Evolutionary conservation across 2,329 filamentous ascomycete genomes (phyloP).

Genomic region (Mariannaea elegans): DNA sequence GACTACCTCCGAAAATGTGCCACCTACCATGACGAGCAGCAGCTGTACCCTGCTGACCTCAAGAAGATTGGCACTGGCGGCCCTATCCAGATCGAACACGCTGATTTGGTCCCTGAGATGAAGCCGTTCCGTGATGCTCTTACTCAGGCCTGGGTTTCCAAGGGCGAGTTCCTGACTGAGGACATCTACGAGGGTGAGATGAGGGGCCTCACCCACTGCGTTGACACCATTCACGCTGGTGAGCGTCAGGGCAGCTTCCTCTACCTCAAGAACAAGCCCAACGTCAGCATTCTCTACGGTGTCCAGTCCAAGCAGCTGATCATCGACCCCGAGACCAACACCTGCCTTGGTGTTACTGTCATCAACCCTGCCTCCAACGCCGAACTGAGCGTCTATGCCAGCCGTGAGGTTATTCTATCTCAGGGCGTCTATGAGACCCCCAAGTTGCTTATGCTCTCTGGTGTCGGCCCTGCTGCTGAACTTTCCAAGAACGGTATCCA

Average conservation of each 20-base stretch:
- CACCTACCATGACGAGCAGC: slow-evolving; percentile 64
- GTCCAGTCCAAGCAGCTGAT: slow-evolving; percentile 62
- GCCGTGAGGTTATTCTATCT: slow-evolving; percentile 57
- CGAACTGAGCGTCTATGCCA: slow-evolving; percentile 57
- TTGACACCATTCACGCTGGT: slow-evolving; percentile 66
- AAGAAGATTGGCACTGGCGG: slow-evolving; percentile 60
- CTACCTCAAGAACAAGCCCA: slow-evolving; percentile 61
- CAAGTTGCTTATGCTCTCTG: slow-evolving; percentile 71
- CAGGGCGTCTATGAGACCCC: slow-evolving; percentile 69
- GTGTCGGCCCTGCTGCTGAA: slow-evolving; percentile 64
- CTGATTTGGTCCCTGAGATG: slow-evolving; percentile 62
- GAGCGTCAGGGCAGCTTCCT: slow-evolving; percentile 60
- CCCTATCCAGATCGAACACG: slow-evolving; percentile 62
- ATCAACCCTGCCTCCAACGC: slow-evolving; percentile 44
- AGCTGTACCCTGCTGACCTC: slow-evolving; percentile 54
- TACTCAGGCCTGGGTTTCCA: slow-evolving; percentile 61
- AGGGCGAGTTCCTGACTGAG: slow-evolving; percentile 58
- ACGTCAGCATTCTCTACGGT: slow-evolving; percentile 60
- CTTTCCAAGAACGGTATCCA: slow-evolving; percentile 62
- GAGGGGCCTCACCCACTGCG: slow-evolving; percentile 60
- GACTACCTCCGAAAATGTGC: slow-evolving; percentile 63
- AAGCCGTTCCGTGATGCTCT: slow-evolving; percentile 60
- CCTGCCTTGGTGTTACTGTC: slow-evolving; percentile 56
- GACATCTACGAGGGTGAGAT: slow-evolving; percentile 66
- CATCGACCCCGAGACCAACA: slow-evolving; percentile 54